Evolutionary conservation across 176 grass and related monocot genomes (phyloP), one percentile per base, ranked within the genome.

Genomic region (Pontederia paniculata): DNA sequence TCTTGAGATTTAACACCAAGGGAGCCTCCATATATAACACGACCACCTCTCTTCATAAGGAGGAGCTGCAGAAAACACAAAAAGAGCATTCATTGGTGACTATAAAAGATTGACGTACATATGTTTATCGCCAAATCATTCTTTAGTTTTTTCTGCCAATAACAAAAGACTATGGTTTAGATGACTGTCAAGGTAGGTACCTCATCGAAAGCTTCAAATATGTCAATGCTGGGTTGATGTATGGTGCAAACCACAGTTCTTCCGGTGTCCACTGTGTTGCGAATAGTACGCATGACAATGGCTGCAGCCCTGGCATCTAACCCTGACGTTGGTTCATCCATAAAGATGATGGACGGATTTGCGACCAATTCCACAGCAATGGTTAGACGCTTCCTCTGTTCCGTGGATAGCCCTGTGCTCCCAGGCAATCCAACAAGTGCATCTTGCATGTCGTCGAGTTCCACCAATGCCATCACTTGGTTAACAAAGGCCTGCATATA

Each of bases 121-220:
- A n/a, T n/a, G n/a, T n/a, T n/a, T n/a, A n/a, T n/a, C n/a, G n/a
- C n/a, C n/a, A n/a, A 31, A 31, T 31, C 1, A 31, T 31, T 31
- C 25, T 31, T 31, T 31, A 31, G 25, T 5, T 31, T 31, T 31
- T 31, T 31, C 25, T 31, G 25, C 25, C 5, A 31, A 31, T 31
- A n/a, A n/a, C n/a, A n/a, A n/a, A n/a, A n/a, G n/a, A n/a, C n/a
- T n/a, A n/a, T n/a, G n/a, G n/a, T n/a, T n/a, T 31, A 5, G 25
- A 31, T 31, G 25, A 31, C 5, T 31, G 25, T 5, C 25, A 31
- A 31, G 25, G 1, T 31, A 31, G 3, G 25, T 31, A 84, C 86
- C 81, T 89, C 86, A 84, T 89, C 86, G 72, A 89, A 89, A 59
- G 81, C 81, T 84, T 89, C 86, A 78, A 89, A 89, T 56, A 89